Percentiles rank a stretch among this genome's conserved stretches.
phyloP scores from a whole-genome alignment of 2,329 filamentous ascomycete species.

The Penicillium paneum region DNA sequence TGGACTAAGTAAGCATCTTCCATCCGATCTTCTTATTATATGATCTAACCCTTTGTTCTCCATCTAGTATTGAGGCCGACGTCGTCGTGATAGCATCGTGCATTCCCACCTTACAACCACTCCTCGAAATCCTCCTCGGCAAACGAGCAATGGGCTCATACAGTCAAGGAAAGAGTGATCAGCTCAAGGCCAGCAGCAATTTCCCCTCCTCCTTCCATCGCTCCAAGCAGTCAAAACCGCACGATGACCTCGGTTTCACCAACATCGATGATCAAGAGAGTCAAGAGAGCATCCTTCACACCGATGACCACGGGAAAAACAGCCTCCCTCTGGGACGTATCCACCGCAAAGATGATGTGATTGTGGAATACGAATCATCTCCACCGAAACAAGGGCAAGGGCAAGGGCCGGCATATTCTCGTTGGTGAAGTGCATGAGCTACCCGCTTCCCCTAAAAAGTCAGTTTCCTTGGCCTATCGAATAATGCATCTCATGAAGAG shows the following conservation, averaged over 20 bases:
- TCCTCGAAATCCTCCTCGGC: slow-evolving; percentile 28
- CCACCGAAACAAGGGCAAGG: neutral
- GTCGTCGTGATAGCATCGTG: slow-evolving; percentile 34
- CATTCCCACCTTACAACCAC: slow-evolving; percentile 34
- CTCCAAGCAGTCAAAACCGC: slow-evolving; percentile 6
- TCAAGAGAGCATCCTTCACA: slow-evolving; percentile 23
- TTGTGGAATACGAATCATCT: slow-evolving; percentile 10
- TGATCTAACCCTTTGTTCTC: neutral
- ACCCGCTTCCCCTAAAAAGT: neutral
- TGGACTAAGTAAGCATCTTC: slow-evolving; percentile 42
- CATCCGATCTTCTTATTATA: neutral
- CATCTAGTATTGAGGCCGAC: slow-evolving; percentile 31
- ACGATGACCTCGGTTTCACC: slow-evolving; percentile 14
- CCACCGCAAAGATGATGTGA: slow-evolving; percentile 17
- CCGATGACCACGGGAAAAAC: neutral
- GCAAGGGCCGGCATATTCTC: neutral
- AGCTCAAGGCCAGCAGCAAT: slow-evolving; percentile 11
- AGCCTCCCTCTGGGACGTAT: slow-evolving; percentile 10
- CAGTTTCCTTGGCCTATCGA: no score
- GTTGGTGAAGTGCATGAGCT: neutral
- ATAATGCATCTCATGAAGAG: neutral
- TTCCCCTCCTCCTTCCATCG: slow-evolving; percentile 7
- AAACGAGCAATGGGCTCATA: slow-evolving; percentile 15
- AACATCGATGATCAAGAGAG: slow-evolving; percentile 19
- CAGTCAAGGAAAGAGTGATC: slow-evolving; percentile 9